Percentiles rank a stretch among this genome's conserved stretches.
phyloP scores from a whole-genome alignment of 257 asterid genomes.

The Petunia axillaris region DNA sequence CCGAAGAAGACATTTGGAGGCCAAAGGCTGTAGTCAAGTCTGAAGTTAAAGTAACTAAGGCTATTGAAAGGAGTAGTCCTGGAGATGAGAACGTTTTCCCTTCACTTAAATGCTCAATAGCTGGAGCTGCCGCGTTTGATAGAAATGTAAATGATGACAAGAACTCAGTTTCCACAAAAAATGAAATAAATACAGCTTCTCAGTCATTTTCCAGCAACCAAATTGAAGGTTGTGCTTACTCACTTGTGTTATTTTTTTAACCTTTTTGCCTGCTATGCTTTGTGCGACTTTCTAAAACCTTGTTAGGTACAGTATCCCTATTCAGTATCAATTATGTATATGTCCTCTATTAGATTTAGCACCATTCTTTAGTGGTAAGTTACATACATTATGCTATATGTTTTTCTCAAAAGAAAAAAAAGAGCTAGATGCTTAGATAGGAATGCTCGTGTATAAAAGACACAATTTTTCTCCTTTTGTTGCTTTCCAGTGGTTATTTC shows the following conservation, averaged over 20 bases:
- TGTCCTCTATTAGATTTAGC: conserved; percentile 6
- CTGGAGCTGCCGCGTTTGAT: conserved; percentile 45
- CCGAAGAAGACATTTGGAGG: conserved; percentile 64
- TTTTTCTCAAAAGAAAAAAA: background rate
- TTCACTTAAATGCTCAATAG: conserved; percentile 51
- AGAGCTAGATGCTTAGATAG: too few species aligned
- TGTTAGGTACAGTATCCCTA: background rate
- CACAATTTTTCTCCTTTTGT: background rate
- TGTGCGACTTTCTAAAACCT: background rate
- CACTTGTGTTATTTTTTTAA: conserved; percentile 22
- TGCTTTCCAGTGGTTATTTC: background rate
- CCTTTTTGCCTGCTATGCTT: conserved; percentile 21
- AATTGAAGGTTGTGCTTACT: conserved; percentile 63
- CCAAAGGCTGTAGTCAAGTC: conserved; percentile 45
- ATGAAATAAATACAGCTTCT: conserved; percentile 44
- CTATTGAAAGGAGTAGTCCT: conserved; percentile 42
- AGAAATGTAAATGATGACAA: conserved; percentile 58
- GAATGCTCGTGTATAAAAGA: too few species aligned
- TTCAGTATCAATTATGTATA: background rate
- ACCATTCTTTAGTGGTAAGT: conserved; percentile 5
- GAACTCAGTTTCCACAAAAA: conserved; percentile 49
- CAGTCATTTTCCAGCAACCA: conserved; percentile 50
- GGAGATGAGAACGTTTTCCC: conserved; percentile 52
- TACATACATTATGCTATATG: background rate
- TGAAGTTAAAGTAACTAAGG: conserved; percentile 57